Conservation (phyloP, 75 land plant genomes). For the Pinus albicaulis region DNA sequence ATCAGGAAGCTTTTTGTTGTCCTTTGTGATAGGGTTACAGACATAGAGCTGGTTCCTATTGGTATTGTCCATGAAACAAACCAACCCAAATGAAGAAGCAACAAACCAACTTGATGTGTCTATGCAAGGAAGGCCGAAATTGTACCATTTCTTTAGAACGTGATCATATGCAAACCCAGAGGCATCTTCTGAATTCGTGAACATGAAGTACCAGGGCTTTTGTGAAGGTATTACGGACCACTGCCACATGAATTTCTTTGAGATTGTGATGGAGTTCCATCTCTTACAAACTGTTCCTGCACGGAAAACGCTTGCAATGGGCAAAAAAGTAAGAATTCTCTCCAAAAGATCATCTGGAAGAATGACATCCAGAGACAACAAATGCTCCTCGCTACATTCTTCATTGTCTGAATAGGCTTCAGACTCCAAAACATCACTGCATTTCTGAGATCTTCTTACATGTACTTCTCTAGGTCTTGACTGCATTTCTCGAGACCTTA, state of each 20-base stretch:
- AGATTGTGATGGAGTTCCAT: slow-evolving; percentile 57
- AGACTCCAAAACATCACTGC: slow-evolving; percentile 7
- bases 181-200: slow-evolving; percentile 44
- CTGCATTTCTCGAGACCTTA: neutral
- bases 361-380: slow-evolving; percentile 31
- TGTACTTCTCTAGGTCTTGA: neutral
- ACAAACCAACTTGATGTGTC: slow-evolving; percentile 50
- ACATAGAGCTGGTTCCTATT: slow-evolving; percentile 46
- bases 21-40: slow-evolving; percentile 72
- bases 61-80: slow-evolving; percentile 67
- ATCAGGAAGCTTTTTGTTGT: slow-evolving; percentile 28
- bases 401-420: slow-evolving; percentile 28
- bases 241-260: slow-evolving; percentile 52
- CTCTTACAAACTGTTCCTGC: slow-evolving; percentile 82
- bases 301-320: slow-evolving; percentile 65
- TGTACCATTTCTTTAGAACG: slow-evolving; percentile 62
- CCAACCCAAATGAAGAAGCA: slow-evolving; percentile 75
- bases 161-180: slow-evolving; percentile 74
- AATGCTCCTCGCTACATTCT: slow-evolving; percentile 7
- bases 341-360: slow-evolving; percentile 83
- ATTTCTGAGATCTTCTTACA: neutral
- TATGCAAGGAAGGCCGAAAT: slow-evolving; percentile 61
- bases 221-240: slow-evolving; percentile 29
- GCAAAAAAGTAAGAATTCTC: slow-evolving; percentile 65
- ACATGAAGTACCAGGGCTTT: slow-evolving; percentile 92